Evolutionary conservation across 768 basidiomycete genomes (phyloP).

Genomic region (Candolleomyces efflorescens): DNA sequence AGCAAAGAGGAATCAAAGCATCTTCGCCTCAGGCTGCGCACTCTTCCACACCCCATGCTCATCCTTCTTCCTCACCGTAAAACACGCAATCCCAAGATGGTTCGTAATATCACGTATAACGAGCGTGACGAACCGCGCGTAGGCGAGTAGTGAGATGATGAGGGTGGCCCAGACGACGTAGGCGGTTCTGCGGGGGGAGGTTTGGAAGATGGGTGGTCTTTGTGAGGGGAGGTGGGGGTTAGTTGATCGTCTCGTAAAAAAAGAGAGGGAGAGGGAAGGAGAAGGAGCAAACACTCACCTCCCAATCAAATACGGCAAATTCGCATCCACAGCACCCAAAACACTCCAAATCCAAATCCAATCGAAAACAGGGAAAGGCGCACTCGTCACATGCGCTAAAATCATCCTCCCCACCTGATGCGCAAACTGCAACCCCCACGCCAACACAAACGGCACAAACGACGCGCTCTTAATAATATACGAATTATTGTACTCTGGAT

Average conservation of each 20-base stretch:
- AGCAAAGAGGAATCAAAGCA: background rate
- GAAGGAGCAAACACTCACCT: too few relatives aligned
- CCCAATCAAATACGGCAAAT: constrained; percentile 62
- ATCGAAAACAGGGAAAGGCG: constrained; percentile 83
- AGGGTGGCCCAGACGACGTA: constrained; percentile 74
- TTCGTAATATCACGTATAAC: constrained; percentile 88
- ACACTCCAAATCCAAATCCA: constrained; percentile 82
- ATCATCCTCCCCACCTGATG: constrained; percentile 93
- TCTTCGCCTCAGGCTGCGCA: background rate
- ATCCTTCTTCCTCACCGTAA: constrained; percentile 87
- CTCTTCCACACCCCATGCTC: constrained; percentile 23
- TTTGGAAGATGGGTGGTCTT: constrained; percentile 72
- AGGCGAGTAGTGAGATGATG: constrained; percentile 61
- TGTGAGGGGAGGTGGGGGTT: too few relatives aligned
- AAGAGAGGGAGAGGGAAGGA: too few relatives aligned
- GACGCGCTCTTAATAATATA: constrained; percentile 71
- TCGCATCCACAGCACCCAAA: constrained; percentile 78
- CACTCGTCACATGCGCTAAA: constrained; percentile 84
- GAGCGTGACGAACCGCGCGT: constrained; percentile 73
- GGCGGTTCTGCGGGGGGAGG: constrained; percentile 53
- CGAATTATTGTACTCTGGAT: constrained; percentile 55
- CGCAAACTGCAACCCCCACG: constrained; percentile 91
- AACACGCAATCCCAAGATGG: constrained; percentile 91
- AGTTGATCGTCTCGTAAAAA: too few relatives aligned
- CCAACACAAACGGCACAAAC: constrained; percentile 84